Evolutionary conservation across 139 green algal species (phyloP), one percentile per base, ranked within the genome.

Genomic region (Asterochloris sp.): DNA sequence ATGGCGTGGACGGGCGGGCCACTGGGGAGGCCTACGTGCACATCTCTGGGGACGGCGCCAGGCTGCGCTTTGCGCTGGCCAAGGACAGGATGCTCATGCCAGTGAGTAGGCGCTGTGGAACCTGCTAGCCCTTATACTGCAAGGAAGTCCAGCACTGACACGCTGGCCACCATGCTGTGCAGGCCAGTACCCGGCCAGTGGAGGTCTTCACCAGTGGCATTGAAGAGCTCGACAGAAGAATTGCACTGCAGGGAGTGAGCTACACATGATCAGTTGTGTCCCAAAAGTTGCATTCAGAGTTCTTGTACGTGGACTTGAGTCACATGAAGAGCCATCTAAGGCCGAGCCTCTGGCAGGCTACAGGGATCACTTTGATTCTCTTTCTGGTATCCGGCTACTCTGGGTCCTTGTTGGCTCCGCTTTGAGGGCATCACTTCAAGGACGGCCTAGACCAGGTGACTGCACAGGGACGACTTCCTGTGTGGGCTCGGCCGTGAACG

Each of bases 1-100:
- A 83, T 47, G 83, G 81, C 29, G 73, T 85, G 27, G 85, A 91
- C 73, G 89, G 85, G 16, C 87, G 85, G 4, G 64, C 82, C 13
- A 83, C 90, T 54, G 87, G 87, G 9, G 88, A 92, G 80, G 88
- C 88, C 1, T 92, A 86, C 74, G 80, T 91, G 69, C 69, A 88
- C 26, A 76, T 91, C 17, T 60, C 62, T 13, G 85, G 85, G n/a
- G 27, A 63, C 0, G 62, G 79, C 29, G 76, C 88, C 47, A 89
- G 88, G 79, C 47, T 90, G 23, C 67, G 83, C 26, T 85, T 91
- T 26, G 87, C 87, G 12, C 84, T 91, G 23, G 29, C 87, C 16
- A 81, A 82, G 67, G 88, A 91, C 86, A 64, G 82, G 8, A 79
- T 78, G 23, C 29, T 83, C 24, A 87, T 92, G 84, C 82, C 79